phyloP scores from a whole-genome alignment of 495 filamentous ascomycete species.

The Lepraria neglecta region DNA sequence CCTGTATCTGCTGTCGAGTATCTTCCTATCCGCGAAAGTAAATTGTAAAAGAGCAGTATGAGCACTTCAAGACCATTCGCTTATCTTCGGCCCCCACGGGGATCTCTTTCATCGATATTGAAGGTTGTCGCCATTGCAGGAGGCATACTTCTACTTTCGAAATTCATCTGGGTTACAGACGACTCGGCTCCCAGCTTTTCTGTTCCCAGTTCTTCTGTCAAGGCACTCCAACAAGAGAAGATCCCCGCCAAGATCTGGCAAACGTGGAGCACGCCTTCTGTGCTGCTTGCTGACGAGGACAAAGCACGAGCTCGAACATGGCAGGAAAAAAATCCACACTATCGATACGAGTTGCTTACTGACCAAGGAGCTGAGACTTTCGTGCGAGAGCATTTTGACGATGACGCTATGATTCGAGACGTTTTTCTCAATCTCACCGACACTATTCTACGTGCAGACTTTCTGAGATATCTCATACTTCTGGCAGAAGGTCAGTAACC shows the following conservation, averaged over 20 bases:
- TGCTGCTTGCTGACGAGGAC: conserved; percentile 52
- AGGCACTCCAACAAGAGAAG: neutral
- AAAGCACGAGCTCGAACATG: conserved; percentile 48
- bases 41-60: too few species aligned
- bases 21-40: too few species aligned
- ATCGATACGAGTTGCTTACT: conserved; percentile 59
- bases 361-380: conserved; percentile 55
- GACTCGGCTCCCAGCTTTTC: too few species aligned
- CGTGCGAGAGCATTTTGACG: conserved; percentile 54
- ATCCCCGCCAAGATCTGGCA: conserved; percentile 54
- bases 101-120: too few species aligned
- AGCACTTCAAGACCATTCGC: too few species aligned
- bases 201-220: neutral
- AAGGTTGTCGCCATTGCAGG: too few species aligned
- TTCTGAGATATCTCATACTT: conserved; percentile 50
- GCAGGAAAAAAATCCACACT: conserved; percentile 51
- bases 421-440: conserved; percentile 51
- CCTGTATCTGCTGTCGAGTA: too few species aligned
- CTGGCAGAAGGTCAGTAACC: conserved; percentile 37
- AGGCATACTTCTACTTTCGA: too few species aligned
- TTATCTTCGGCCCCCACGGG: too few species aligned
- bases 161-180: too few species aligned
- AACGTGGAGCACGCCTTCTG: conserved; percentile 57
- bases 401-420: conserved; percentile 47
- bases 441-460: conserved; percentile 52